Conservation (phyloP, 176 grass and related monocot genomes). For the Zea luxurians region DNA sequence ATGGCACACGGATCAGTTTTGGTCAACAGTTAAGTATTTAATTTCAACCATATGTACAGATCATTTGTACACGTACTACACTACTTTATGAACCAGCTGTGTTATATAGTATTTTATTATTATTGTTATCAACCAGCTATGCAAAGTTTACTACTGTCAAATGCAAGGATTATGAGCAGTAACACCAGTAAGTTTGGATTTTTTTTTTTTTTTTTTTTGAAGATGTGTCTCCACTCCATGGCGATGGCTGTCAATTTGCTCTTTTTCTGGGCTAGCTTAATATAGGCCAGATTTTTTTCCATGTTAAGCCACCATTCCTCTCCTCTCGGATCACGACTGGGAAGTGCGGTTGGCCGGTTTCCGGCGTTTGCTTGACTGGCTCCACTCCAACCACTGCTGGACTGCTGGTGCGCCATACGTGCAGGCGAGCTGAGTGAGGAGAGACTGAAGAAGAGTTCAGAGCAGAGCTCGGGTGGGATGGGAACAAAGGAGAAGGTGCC, state of each 20-base stretch:
- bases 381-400: not conserved
- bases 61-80: not conserved
- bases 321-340: conserved; percentile 15
- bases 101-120: not conserved
- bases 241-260: conserved; percentile 23
- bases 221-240: conserved; percentile 10
- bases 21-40: conserved; percentile 19
- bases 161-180: conserved; percentile 1
- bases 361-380: not conserved
- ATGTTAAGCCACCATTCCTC: not conserved
- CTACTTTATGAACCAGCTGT: conserved; percentile 12
- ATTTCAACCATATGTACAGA: conserved; percentile 31
- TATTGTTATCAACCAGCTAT: not conserved
- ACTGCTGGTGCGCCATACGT: not conserved
- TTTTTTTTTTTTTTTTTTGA: not conserved
- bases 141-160: not conserved
- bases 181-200: not conserved
- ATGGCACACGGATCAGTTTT: not conserved
- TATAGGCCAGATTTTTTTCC: not conserved
- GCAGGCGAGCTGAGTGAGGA: conserved; percentile 8
- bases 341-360: conserved; percentile 16
- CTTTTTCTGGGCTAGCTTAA: conserved; percentile 19
- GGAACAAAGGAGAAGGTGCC: conserved; percentile 26
- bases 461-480: not conserved
- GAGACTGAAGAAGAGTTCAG: not conserved